Evolutionary conservation across 2,329 filamentous ascomycete species (phyloP).

Genomic region (Botrytis squamosa): DNA sequence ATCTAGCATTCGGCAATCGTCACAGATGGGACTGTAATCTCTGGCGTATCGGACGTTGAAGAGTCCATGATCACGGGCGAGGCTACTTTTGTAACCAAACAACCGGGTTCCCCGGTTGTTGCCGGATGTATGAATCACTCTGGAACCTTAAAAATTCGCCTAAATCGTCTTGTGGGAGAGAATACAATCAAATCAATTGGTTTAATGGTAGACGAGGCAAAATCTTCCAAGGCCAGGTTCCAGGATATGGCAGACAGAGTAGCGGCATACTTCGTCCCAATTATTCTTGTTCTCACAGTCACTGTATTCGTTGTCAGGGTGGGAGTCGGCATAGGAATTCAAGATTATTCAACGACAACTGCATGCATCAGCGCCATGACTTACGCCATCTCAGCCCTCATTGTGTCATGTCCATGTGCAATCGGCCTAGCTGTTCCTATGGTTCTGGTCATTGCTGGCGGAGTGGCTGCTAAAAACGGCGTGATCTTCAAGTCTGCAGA

Average conservation of each 20-base stretch:
- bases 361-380: slow-evolving; percentile 62
- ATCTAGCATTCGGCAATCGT: slow-evolving; percentile 52
- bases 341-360: slow-evolving; percentile 44
- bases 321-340: slow-evolving; percentile 51
- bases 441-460: slow-evolving; percentile 70
- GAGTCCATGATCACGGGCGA: slow-evolving; percentile 82
- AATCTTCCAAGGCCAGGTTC: slow-evolving; percentile 63
- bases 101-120: slow-evolving; percentile 52
- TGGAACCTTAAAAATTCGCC: slow-evolving; percentile 56
- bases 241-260: slow-evolving; percentile 69
- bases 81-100: slow-evolving; percentile 58
- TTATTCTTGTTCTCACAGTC: slow-evolving; percentile 56
- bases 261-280: slow-evolving; percentile 67
- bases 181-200: slow-evolving; percentile 73
- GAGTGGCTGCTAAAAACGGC: slow-evolving; percentile 62
- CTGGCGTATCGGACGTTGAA: slow-evolving; percentile 65
- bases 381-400: slow-evolving; percentile 65
- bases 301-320: slow-evolving; percentile 66
- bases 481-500: slow-evolving; percentile 68
- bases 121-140: slow-evolving; percentile 69
- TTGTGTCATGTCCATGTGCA: slow-evolving; percentile 77
- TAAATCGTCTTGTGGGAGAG: slow-evolving; percentile 63
- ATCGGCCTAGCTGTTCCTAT: slow-evolving; percentile 71
- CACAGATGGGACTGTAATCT: slow-evolving; percentile 67
- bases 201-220: slow-evolving; percentile 68